Base-by-base conservation (phyloP, 2,329 filamentous ascomycete species). In the Apiospora malaysiana region DNA sequence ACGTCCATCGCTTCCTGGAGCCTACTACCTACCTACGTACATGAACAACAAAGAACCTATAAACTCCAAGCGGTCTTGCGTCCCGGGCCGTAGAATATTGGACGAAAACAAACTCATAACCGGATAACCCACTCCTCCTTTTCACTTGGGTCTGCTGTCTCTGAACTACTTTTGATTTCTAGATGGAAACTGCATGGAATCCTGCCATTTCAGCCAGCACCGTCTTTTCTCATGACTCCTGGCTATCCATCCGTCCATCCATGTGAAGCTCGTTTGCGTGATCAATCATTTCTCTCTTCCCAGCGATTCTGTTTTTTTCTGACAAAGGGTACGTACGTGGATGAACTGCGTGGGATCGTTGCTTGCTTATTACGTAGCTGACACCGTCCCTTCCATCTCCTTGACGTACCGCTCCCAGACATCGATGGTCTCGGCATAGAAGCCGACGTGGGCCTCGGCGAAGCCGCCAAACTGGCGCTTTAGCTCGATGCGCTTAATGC, bases 401-500 rank as follows among this genome's bases (percentile, higher is more conserved):
- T 88, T 86, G n/a, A 98, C 85, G 78, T 98, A 98, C 72, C 86
- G 85, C 83, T 97, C 94, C 96, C 96, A 99, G 9, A 93, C 92
- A 69, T 92, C 90, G 68, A 93, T 90, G 6, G 94, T 92, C 27
- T 89, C 89, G 70, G 90, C 90, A 80, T 97, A 99, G 81, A 98
- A 98, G 14, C 90, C 89, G 51, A 97, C 90, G 80, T 99, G 94
- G 23, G 93, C 91, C 78, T 95, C 92, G 0, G 95, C 94, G 67
- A 99, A 82, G 2, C 90, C 91, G 2, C 94, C 94, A 68, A 99
- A 87, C 76, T 96, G 95, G 74, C 92, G 89, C 81, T 94, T 93
- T 82, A 99, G 97, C 85, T 99, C 95, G 56, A 93, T 86, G 49
- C 94, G 91, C 86, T 99, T 99, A 86, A 98, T 98, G 70, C 95